These are phyloP conservation scores for Fusarium pseudoanthophilum DNA, from an alignment of 2,329 filamentous ascomycete species.

Conservation along the genomic window DNA sequence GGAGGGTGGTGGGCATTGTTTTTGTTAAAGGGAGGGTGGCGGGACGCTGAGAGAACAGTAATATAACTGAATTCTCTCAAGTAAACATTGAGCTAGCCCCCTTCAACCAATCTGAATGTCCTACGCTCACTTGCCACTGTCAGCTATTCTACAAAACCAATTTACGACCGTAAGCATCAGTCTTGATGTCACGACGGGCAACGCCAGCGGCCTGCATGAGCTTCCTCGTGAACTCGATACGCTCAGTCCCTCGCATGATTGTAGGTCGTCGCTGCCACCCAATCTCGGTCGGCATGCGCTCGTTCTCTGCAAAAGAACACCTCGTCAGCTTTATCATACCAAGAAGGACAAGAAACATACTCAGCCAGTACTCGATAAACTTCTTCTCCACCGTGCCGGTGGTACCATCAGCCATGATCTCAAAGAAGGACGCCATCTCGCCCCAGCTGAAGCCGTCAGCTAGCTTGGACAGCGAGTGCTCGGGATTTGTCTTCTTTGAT, in stretches of 20 bases:
- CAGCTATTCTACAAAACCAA: fast-evolving
- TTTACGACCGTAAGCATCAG: not conserved
- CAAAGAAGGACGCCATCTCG: conserved; percentile 18
- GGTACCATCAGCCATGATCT: conserved; percentile 15
- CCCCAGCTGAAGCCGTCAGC: conserved; percentile 11
- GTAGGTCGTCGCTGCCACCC: conserved; percentile 11
- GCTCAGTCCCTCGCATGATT: not conserved
- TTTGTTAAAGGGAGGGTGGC: too few species aligned
- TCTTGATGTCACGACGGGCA: not conserved
- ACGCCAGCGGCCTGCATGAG: conserved; percentile 9
- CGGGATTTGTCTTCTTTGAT: not conserved
- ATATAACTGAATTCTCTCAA: too few species aligned
- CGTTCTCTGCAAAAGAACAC: not conserved
- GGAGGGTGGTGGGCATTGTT: too few species aligned
- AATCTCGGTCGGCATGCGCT: conserved; percentile 4
- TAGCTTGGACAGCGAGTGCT: conserved; percentile 4
- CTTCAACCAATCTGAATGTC: fast-evolving
- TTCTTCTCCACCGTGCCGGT: conserved; percentile 16
- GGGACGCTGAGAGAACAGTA: too few species aligned
- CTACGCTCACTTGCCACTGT: fast-evolving
- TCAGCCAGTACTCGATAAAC: conserved; percentile 16
- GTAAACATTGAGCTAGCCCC: not conserved
- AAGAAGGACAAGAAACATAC: not conserved
- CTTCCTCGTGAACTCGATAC: not conserved
- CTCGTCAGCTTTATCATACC: too few species aligned